A percentile compares a stretch with the other conserved stretches of the same genome.
phyloP scores from a whole-genome alignment of 116 monocot genomes.

The Iris pallida region DNA sequence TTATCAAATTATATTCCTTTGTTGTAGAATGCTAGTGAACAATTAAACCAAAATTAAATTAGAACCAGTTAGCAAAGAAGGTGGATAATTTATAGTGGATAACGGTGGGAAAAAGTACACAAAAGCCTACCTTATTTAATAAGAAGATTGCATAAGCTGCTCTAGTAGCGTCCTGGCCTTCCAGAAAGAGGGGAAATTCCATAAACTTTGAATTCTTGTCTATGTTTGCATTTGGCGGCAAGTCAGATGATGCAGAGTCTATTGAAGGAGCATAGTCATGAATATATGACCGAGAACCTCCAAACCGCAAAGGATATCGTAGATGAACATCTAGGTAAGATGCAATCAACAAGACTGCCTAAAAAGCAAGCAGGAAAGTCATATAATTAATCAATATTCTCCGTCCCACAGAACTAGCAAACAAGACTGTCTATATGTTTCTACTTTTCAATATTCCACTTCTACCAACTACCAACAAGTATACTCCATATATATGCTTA shows the following conservation, averaged over 20 bases:
- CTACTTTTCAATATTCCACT: background rate
- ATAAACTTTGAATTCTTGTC: conserved; percentile 27
- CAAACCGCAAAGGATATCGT: conserved; percentile 67
- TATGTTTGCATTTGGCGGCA: conserved; percentile 18
- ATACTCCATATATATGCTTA: background rate
- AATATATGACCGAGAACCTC: conserved; percentile 84
- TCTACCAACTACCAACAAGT: background rate
- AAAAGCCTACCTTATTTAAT: conserved; percentile 75
- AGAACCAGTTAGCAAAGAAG: background rate
- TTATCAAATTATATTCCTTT: background rate
- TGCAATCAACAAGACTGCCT: conserved; percentile 78
- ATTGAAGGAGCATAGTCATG: conserved; percentile 71
- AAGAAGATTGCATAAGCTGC: conserved; percentile 93
- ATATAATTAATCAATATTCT: background rate
- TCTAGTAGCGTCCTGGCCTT: conserved; percentile 87
- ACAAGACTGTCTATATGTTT: background rate
- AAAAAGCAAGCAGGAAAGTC: conserved; percentile 16
- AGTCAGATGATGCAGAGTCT: conserved; percentile 47
- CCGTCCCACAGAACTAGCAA: background rate
- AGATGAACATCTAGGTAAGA: conserved; percentile 75
- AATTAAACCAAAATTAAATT: no score
- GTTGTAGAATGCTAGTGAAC: background rate
- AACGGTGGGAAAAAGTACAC: background rate
- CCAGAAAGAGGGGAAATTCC: conserved; percentile 90
- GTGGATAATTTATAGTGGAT: background rate